These are phyloP conservation scores for Aspergillus tamarii DNA, from an alignment of 2,329 filamentous ascomycete species.

Conservation along the genomic window DNA sequence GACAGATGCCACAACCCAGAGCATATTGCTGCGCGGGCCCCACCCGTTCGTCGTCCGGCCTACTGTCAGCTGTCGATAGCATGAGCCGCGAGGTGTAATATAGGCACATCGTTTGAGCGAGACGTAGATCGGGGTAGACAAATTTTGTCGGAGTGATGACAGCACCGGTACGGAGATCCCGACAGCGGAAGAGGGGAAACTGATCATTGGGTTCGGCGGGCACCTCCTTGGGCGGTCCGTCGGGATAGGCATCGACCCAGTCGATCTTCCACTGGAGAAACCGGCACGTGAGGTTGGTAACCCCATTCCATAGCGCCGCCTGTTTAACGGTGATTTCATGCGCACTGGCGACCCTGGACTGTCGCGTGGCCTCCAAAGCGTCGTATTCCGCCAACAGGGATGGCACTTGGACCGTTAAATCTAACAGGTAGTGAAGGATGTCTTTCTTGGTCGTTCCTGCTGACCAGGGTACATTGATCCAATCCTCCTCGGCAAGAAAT, in stretches of 20 bases:
- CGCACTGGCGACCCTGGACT: constrained; percentile 27
- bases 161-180: constrained; percentile 38
- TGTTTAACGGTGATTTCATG: constrained; percentile 39
- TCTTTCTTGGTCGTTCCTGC: constrained; percentile 40
- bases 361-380: constrained; percentile 28
- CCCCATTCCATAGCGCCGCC: constrained; percentile 37
- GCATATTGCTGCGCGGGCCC: constrained; percentile 36
- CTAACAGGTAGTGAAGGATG: constrained; percentile 41
- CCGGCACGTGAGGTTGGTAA: constrained; percentile 34
- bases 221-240: constrained; percentile 34
- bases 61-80: constrained; percentile 37
- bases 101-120: constrained; percentile 42
- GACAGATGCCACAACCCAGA: constrained; percentile 40
- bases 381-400: constrained; percentile 36
- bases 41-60: constrained; percentile 34
- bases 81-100: constrained; percentile 39
- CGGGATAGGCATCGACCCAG: constrained; percentile 35
- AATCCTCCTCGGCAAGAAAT: constrained; percentile 41
- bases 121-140: constrained; percentile 39
- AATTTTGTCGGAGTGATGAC: constrained; percentile 34
- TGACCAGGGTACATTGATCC: constrained; percentile 46
- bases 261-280: constrained; percentile 37
- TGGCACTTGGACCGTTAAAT: constrained; percentile 40
- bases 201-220: constrained; percentile 26
- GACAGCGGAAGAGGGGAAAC: constrained; percentile 39